Conservation (phyloP, 2,329 filamentous ascomycete species). For the Xylariaceae sp. region DNA sequence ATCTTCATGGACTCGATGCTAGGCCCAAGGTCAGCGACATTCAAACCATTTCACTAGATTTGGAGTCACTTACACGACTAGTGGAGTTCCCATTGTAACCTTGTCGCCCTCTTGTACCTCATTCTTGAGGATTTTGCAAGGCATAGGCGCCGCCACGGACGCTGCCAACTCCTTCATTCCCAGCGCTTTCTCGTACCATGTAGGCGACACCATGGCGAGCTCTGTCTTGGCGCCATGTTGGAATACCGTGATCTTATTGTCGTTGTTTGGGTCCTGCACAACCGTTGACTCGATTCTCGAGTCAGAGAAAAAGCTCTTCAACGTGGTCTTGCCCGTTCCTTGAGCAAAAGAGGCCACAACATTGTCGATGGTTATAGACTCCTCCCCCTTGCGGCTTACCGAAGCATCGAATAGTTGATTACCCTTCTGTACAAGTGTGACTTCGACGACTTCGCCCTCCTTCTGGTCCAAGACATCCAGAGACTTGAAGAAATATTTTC, state of each 20-base stretch:
- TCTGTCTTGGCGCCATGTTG: slow-evolving; percentile 56
- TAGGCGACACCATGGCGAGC: slow-evolving; percentile 55
- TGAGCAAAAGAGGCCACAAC: slow-evolving; percentile 37
- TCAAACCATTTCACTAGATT: too few relatives aligned
- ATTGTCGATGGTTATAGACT: slow-evolving; percentile 39
- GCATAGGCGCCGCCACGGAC: slow-evolving; percentile 90
- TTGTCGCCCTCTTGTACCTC: slow-evolving; percentile 77
- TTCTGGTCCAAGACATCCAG: slow-evolving; percentile 60
- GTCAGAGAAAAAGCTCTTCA: slow-evolving; percentile 76
- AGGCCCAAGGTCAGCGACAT: slow-evolving; percentile 7
- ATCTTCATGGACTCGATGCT: slow-evolving; percentile 88
- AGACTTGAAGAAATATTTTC: slow-evolving; percentile 49
- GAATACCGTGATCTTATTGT: slow-evolving; percentile 70
- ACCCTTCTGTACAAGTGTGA: slow-evolving; percentile 44
- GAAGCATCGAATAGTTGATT: slow-evolving; percentile 42
- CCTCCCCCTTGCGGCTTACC: slow-evolving; percentile 38
- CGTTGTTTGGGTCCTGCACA: slow-evolving; percentile 49
- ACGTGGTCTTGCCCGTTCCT: slow-evolving; percentile 24
- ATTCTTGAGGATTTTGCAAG: slow-evolving; percentile 90
- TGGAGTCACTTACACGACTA: slow-evolving; percentile 65
- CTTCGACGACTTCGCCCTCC: slow-evolving; percentile 57
- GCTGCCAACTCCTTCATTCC: slow-evolving; percentile 76
- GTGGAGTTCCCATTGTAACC: slow-evolving; percentile 79
- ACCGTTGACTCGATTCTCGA: slow-evolving; percentile 78
- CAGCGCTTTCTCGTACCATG: slow-evolving; percentile 84